Conservation (phyloP, 83 land plant species). For the Picea mariana region DNA sequence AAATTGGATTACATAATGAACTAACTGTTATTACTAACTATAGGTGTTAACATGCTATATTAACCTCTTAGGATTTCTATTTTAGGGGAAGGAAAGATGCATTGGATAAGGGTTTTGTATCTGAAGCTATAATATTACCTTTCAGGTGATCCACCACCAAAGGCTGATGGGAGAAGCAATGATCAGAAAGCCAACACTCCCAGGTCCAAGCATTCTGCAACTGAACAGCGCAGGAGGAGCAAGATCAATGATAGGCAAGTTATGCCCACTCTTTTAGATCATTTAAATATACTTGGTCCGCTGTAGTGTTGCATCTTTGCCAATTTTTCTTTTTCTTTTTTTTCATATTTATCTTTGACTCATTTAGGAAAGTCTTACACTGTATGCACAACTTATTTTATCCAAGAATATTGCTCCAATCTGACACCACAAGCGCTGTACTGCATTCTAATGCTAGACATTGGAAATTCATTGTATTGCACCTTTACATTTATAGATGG, state of each 20-base stretch:
- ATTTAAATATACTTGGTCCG: background rate
- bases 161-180: slow-evolving; percentile 39
- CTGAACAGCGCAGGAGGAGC: slow-evolving; percentile 75
- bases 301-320: background rate
- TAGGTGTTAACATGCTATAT: background rate
- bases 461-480: background rate
- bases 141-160: slow-evolving; percentile 23
- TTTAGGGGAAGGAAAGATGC: background rate
- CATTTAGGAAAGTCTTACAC: background rate
- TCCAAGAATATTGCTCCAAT: background rate
- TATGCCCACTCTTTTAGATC: background rate
- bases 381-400: background rate
- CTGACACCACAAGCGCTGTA: background rate
- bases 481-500: background rate
- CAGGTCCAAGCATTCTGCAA: slow-evolving; percentile 76
- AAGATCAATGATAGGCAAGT: slow-evolving; percentile 74
- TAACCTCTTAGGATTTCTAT: background rate
- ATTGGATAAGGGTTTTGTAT: slow-evolving; percentile 2
- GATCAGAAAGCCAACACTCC: slow-evolving; percentile 60
- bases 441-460: background rate
- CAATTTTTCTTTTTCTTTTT: background rate
- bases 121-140: slow-evolving; percentile 3
- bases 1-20: background rate
- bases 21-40: background rate
- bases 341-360: background rate